Conservation (phyloP, 2,329 filamentous ascomycete genomes). For the Claviceps sp. region DNA sequence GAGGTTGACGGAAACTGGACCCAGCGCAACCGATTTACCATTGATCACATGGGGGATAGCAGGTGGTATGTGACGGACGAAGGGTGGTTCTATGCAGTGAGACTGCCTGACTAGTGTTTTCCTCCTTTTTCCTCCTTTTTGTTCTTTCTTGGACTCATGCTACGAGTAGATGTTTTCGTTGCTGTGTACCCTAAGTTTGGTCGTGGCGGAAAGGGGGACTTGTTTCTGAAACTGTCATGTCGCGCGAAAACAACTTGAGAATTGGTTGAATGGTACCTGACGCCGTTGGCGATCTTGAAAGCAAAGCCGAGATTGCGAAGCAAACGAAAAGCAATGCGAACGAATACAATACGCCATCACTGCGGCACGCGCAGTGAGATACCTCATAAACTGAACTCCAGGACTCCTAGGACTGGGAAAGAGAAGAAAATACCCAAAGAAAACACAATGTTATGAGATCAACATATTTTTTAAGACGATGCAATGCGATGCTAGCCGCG, state of each 20-base stretch:
- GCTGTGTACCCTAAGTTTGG: not conserved
- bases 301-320: not conserved
- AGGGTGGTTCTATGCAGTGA: slow-evolving; percentile 48
- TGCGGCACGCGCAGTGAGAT: no score
- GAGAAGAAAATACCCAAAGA: no score
- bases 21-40: slow-evolving; percentile 43
- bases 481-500: no score
- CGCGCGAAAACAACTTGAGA: not conserved
- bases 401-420: no score
- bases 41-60: slow-evolving; percentile 42
- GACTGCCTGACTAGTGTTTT: slow-evolving; percentile 26
- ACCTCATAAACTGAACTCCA: no score
- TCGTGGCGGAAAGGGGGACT: not conserved
- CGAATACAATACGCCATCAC: not conserved
- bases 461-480: no score
- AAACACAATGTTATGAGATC: no score
- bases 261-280: not conserved
- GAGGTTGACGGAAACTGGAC: slow-evolving; percentile 48
- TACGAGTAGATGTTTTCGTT: not conserved
- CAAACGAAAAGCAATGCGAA: not conserved
- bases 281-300: not conserved
- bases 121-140: not conserved
- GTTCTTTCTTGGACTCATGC: not conserved
- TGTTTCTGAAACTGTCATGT: not conserved
- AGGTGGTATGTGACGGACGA: slow-evolving; percentile 46